A percentile compares a stretch with the other conserved stretches of the same genome.
Conservation (phyloP, 345 rosid species). For the Cardamine chenopodiifolia region DNA sequence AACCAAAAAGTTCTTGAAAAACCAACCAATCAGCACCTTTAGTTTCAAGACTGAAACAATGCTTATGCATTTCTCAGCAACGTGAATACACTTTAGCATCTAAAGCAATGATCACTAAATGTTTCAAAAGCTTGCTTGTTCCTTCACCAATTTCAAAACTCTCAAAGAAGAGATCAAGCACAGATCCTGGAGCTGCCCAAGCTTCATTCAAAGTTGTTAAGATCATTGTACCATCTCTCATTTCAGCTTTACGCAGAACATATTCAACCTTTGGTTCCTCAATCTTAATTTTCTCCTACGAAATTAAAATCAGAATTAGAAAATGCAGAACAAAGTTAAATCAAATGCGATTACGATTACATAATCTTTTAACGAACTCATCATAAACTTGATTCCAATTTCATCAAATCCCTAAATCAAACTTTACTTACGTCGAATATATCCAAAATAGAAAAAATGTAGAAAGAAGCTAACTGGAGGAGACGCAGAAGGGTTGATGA, state of each 20-base stretch:
- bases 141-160: conserved; percentile 71
- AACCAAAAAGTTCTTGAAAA: too few species aligned
- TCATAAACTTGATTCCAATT: background rate
- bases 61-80: conserved; percentile 57
- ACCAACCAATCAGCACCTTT: conserved; percentile 55
- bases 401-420: conserved; percentile 7
- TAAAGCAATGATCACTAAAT: conserved; percentile 69
- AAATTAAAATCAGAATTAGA: too few species aligned
- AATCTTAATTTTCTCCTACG: too few species aligned
- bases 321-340: too few species aligned
- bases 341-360: background rate
- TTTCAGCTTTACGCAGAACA: conserved; percentile 64
- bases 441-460: background rate
- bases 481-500: conserved; percentile 10
- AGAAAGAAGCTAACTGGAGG: conserved; percentile 14
- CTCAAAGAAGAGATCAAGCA: conserved; percentile 72
- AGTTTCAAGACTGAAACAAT: conserved; percentile 73
- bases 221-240: conserved; percentile 60
- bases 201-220: conserved; percentile 84
- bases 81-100: conserved; percentile 68
- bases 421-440: background rate
- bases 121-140: conserved; percentile 64
- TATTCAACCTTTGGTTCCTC: conserved; percentile 55
- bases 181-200: conserved; percentile 71
- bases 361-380: background rate